These are phyloP conservation scores for Amanita subjunquillea DNA, from an alignment of 768 basidiomycete genomes.

Conservation along the genomic window DNA sequence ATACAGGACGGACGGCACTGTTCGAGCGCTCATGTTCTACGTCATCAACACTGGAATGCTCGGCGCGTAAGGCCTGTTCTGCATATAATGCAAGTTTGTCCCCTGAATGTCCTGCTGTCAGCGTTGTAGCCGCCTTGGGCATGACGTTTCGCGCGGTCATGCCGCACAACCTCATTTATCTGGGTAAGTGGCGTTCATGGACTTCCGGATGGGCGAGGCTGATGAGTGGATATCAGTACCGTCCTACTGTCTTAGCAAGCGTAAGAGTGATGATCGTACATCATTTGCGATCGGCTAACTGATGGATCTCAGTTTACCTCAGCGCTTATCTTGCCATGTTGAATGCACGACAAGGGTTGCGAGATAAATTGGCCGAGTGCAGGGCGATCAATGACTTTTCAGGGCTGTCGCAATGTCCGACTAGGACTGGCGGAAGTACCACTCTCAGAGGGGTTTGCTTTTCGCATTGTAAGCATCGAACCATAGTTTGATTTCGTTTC, in stretches of 20 bases:
- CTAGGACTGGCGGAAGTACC: conserved; percentile 1
- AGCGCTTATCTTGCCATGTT: conserved; percentile 49
- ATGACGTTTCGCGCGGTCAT: conserved; percentile 37
- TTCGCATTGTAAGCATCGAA: neutral
- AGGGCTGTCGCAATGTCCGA: conserved; percentile 13
- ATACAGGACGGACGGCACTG: conserved; percentile 38
- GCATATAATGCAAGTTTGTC: neutral
- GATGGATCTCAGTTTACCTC: conserved; percentile 34
- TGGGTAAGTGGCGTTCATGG: conserved; percentile 20
- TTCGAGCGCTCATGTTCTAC: conserved; percentile 37
- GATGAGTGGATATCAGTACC: conserved; percentile 19
- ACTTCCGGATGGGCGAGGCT: neutral
- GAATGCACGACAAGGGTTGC: conserved; percentile 34
- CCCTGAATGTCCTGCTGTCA: conserved; percentile 10
- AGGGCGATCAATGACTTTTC: conserved; percentile 33
- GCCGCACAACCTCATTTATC: conserved; percentile 46
- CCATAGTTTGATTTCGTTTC: too few species aligned
- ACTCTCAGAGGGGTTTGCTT: conserved; percentile 12
- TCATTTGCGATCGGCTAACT: neutral
- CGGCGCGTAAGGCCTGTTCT: conserved; percentile 24
- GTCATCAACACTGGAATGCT: conserved; percentile 45
- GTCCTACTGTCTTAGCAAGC: conserved; percentile 42
- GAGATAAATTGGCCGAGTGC: conserved; percentile 21
- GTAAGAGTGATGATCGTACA: conserved; percentile 22
- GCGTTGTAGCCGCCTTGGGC: conserved; percentile 36